Evolutionary conservation across 371 early-diverging fungal species (phyloP), one percentile per base, ranked within the genome.

Genomic region (Pancytospora epiphaga): DNA sequence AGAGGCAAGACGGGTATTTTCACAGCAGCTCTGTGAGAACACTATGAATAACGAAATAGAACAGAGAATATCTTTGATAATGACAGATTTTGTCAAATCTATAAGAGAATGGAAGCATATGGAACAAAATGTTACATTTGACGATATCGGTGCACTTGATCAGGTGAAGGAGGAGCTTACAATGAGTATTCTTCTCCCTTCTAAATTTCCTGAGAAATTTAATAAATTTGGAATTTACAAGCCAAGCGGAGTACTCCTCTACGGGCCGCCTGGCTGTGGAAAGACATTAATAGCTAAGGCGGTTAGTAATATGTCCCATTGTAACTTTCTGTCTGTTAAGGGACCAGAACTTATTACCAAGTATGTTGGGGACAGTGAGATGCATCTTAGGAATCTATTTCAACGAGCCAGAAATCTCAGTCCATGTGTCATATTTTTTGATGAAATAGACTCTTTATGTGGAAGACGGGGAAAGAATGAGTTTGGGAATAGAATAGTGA

Each of bases 401-500:
- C 93, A 93, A 72, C 92, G 97, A 90, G 99, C 98, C 34, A 88
- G 93, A 81, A 85, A 88, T 64, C 94, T 94, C 85, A 96, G 89
- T 75, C 95, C 99, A 1, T 95, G 94, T 76, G 95, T 99, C 77
- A 95, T 99, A 65, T 99, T 99, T 81, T 95, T 99, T 86, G 99
- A 99, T 81, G 99, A 99, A 85, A 89, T 99, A 37, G 99, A 99
- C 82, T 96, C 99, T 32, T 94, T 99, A 81, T 97, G 98, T 80
- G 94, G 90, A 80, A 81, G 80, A 9, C 88, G 99, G 77, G n/a
- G n/a, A n/a, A n/a, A n/a, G n/a, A n/a, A n/a, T n/a, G n/a, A n/a
- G n/a, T n/a, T n/a, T n/a, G n/a, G n/a, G 12, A 97, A 98, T 82
- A 89, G 99, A 84, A 94, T 96, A 79, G 81, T 98, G 34, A 83